These are phyloP conservation scores for Teratosphaeria zuluensis DNA, from an alignment of 2,329 filamentous ascomycete species.

Conservation along the genomic window DNA sequence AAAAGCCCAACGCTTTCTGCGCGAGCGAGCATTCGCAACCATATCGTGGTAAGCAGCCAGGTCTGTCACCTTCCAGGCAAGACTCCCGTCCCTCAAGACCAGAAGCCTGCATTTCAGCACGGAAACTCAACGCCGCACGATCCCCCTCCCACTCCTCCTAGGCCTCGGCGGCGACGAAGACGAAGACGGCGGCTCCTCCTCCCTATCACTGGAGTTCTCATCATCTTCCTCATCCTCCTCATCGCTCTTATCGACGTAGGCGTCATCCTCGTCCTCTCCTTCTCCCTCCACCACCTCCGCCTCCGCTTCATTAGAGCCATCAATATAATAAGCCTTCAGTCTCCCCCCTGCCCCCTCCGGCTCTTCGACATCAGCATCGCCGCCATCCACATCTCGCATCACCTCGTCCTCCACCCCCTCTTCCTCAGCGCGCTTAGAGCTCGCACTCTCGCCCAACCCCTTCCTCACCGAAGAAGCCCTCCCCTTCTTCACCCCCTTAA, in stretches of 20 bases:
- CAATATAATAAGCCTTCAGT: neutral
- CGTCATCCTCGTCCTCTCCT: neutral
- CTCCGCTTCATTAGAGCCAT: neutral
- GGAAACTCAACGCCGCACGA: no score
- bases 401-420: neutral
- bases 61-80: no score
- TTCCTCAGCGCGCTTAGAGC: no score
- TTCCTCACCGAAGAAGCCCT: neutral
- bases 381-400: conserved; percentile 3
- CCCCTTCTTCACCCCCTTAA: conserved; percentile 4
- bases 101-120: no score
- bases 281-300: neutral
- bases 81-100: no score
- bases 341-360: neutral
- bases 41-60: no score
- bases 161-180: neutral
- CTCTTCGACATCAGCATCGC: neutral
- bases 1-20: no score
- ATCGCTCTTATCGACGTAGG: neutral
- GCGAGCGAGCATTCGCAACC: no score
- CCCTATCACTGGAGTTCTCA: neutral
- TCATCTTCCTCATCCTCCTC: neutral
- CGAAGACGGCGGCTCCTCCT: neutral
- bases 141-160: neutral
- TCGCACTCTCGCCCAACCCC: no score